A percentile compares a stretch with the other conserved stretches of the same genome.
These are phyloP conservation scores for Phylloporus sp. DNA, from an alignment of 1,284 basidiomycete species.

Conservation along the genomic window DNA sequence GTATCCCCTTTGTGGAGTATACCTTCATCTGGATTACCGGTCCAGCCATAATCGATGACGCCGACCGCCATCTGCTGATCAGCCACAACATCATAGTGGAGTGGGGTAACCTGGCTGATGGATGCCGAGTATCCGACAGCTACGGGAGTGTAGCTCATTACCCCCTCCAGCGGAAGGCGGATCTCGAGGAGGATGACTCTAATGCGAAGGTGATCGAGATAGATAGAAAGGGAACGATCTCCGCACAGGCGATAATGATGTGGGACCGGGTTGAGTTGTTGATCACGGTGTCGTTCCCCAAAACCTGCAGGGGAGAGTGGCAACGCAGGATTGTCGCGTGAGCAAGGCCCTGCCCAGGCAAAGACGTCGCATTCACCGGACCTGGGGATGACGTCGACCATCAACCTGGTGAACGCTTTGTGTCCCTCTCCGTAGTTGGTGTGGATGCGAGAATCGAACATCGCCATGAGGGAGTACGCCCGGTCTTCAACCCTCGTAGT, in stretches of 20 bases:
- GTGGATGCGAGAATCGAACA: slow-evolving; percentile 5
- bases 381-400: slow-evolving; percentile 3
- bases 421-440: neutral
- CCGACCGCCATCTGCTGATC: slow-evolving; percentile 19
- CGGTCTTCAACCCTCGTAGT: neutral
- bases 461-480: slow-evolving; percentile 6
- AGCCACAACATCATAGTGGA: neutral
- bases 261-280: slow-evolving; percentile 1
- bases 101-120: slow-evolving; percentile 4
- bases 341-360: slow-evolving; percentile 23
- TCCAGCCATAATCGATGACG: slow-evolving; percentile 29
- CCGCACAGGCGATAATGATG: slow-evolving; percentile 26
- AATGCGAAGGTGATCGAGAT: slow-evolving; percentile 11
- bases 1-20: neutral
- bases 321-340: slow-evolving; percentile 14
- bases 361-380: slow-evolving; percentile 18
- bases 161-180: neutral
- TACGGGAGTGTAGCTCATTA: neutral
- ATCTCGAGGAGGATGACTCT: slow-evolving; percentile 23
- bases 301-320: slow-evolving; percentile 24
- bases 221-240: slow-evolving; percentile 20
- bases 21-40: slow-evolving; percentile 13
- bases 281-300: slow-evolving; percentile 1
- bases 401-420: slow-evolving; percentile 5
- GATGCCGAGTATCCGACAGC: slow-evolving; percentile 3